A percentile compares a stretch with the other conserved stretches of the same genome.
Conservation (phyloP, 306 rosid species). For the Acacia confusa region DNA sequence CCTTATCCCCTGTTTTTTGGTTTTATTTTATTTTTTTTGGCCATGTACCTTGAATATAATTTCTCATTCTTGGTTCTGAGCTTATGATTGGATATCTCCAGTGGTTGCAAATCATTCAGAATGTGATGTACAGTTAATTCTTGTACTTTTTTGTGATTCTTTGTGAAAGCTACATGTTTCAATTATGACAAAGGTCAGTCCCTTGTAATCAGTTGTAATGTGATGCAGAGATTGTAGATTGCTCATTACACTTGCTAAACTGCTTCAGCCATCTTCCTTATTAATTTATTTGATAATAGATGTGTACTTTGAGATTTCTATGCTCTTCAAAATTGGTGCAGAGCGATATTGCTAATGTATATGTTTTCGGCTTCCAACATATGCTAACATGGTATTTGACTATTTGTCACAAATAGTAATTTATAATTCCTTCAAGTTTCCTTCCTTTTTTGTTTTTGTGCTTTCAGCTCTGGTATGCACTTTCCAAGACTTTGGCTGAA, state of each 20-base stretch:
- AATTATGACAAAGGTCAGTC: background rate
- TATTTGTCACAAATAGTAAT: background rate
- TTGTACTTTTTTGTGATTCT: background rate
- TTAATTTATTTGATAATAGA: background rate
- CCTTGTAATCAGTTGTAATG: background rate
- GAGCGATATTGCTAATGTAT: background rate
- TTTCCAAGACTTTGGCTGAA: slow-evolving; percentile 89
- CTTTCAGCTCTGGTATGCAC: slow-evolving; percentile 68
- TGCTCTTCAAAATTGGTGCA: background rate
- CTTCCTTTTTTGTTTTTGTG: slow-evolving; percentile 1
- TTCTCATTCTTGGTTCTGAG: background rate
- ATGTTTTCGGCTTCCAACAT: background rate
- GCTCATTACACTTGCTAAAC: background rate
- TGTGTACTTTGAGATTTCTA: background rate
- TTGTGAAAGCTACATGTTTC: background rate
- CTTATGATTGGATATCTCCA: background rate
- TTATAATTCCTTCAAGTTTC: background rate
- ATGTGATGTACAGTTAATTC: background rate
- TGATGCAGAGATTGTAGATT: background rate
- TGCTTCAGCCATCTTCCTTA: background rate
- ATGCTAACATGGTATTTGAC: background rate
- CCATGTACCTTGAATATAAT: background rate
- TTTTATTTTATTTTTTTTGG: background rate
- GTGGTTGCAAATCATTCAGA: background rate
- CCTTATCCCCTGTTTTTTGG: background rate